Evolutionary conservation across 371 early-diverging fungal genomes (phyloP), one percentile per base, ranked within the genome.

Genomic region (Mucor mucedo): DNA sequence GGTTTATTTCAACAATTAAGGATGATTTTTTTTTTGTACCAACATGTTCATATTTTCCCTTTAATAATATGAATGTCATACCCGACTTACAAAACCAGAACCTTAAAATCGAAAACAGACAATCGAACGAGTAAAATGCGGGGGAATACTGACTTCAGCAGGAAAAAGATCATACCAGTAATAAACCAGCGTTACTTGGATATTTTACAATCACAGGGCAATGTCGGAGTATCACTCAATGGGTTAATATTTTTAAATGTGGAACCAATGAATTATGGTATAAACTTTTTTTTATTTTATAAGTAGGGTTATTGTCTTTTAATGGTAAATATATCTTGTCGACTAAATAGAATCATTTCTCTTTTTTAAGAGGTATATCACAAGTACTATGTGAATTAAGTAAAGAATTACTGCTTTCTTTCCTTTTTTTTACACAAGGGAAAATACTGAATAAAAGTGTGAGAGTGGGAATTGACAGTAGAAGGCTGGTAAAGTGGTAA

Each of bases 391-490:
- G 35, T 27, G 28, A 8, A 28, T 5, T 48, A 27, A 32, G 9
- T 30, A 33, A 11, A 52, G 11, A 2, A 48, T 10, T 30, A 5
- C 4, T 29, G 13, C 28, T 28, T 28, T 48, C 27, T 28, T 21
- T 28, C 2, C 4, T 48, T 28, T 30, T 32, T 2, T 32, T 2
- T 28, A 11, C 30, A 50, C 32, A 28, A 50, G 47, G 52, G 52
- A 33, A 50, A 50, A 30, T 30, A 11, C 32, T 11, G 32, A 50
- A 50, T 9, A 50, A 21, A 50, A 21, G 50, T 21, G 48, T 48
- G 48, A 9, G 48, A 28, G 48, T 48, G 48, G 21, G 27, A 48
- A 48, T 48, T 33, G 33, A 14, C 53, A 53, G 53, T 53, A 53
- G n/a, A 35, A 35, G 33, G 9, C 38, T 53, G 53, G 53, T 53